Evolutionary conservation across 169 alveolate genomes (phyloP).

Genomic region (Theileria orientalis): DNA sequence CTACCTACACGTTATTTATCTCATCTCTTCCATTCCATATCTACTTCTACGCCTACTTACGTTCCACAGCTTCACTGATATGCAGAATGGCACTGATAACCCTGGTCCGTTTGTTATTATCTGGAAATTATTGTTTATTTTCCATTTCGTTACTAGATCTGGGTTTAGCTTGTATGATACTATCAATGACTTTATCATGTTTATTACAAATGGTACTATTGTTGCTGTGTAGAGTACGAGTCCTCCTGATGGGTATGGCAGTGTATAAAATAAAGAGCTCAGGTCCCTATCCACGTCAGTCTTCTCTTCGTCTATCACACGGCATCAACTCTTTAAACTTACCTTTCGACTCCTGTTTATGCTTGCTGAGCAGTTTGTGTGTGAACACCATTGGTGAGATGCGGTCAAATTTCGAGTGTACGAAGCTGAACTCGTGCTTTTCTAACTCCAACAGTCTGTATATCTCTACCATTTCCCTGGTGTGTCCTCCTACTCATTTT

Average conservation of each 20-base stretch:
- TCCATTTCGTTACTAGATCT: slow-evolving; percentile 24
- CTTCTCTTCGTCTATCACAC: neutral
- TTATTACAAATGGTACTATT: neutral
- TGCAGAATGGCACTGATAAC: slow-evolving; percentile 47
- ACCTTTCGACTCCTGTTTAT: neutral
- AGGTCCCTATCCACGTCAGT: neutral
- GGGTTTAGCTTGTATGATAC: slow-evolving; percentile 9
- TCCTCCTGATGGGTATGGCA: slow-evolving; percentile 10
- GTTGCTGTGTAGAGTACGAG: neutral
- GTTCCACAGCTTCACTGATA: slow-evolving; percentile 21
- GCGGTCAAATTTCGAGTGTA: neutral
- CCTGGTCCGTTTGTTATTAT: slow-evolving; percentile 62
- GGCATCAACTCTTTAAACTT: neutral
- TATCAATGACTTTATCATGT: neutral
- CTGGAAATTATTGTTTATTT: neutral
- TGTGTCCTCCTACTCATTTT: slow-evolving; percentile 44
- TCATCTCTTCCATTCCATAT: neutral
- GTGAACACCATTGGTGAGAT: neutral
- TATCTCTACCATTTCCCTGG: slow-evolving; percentile 56
- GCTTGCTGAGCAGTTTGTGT: neutral
- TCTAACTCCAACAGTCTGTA: neutral
- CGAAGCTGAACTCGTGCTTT: slow-evolving; percentile 21
- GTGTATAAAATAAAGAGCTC: neutral
- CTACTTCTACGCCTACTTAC: slow-evolving; percentile 9
- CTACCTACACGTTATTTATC: neutral